Base-by-base conservation (phyloP, 495 filamentous ascomycete species). In the Darksidea phi region DNA sequence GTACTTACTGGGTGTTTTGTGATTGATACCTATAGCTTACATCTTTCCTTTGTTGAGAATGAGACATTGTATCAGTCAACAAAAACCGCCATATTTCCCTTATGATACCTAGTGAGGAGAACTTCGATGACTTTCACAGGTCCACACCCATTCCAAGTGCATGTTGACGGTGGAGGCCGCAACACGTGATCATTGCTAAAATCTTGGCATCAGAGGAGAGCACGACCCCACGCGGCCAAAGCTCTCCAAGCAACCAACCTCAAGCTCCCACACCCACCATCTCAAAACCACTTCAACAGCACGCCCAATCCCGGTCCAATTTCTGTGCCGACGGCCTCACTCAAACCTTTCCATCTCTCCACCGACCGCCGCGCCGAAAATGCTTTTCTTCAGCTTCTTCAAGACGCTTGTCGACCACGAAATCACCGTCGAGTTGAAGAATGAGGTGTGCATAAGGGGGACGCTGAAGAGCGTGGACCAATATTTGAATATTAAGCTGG, bases 351-450 rank as follows among this genome's bases (percentile, higher is more conserved):
- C 12, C 13, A 17, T 46, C 56, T 34, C 56, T 18, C 47, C 23
- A 38, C 47, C n/a, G n/a, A n/a, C n/a, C n/a, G n/a, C n/a, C n/a
- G n/a, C n/a, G n/a, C n/a, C n/a, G n/a, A 68, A 42, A 38, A 73
- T 73, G 71, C 58, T 73, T 11, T 72, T 73, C 58, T 73, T 73
- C 59, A 73, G 95, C 78, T 98, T 97, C 83, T 98, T 98, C 86
- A 97, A 97, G 76, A 97, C 94, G 56, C 89, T 97, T 67, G 94
- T 96, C 72, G 94, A 97, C 81, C 90, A 96, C 72, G 86, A 93
- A 78, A 84, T 90, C 54, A 97, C 91, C 38, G 90, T 98, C 74
- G 94, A 97, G 77, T 89, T 98, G 75, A 98, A 98, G 78, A 98
- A 98, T 75, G 94, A 98, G 76, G 93, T 98, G 64, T 88, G 89